Percentiles rank a stretch among this genome's conserved stretches.
phyloP scores from a whole-genome alignment of 768 basidiomycete genomes.

The Boletellus ananas region DNA sequence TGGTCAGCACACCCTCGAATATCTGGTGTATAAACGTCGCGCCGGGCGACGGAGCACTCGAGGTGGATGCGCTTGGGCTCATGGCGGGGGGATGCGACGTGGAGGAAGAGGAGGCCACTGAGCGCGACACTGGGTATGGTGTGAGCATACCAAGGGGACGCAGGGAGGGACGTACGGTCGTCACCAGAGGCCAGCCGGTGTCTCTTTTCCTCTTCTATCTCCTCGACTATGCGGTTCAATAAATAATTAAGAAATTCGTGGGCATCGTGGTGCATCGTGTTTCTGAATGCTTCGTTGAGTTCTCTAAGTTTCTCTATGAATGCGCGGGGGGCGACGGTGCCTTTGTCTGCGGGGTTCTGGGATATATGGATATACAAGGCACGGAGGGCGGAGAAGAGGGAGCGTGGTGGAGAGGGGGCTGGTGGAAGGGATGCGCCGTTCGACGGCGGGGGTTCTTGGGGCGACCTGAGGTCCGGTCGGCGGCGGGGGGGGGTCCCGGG shows the following conservation, averaged over 20 bases:
- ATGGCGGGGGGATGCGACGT: slow-evolving; percentile 38
- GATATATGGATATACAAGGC: slow-evolving; percentile 88
- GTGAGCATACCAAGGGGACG: slow-evolving; percentile 5
- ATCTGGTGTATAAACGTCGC: slow-evolving; percentile 85
- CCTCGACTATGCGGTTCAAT: slow-evolving; percentile 90
- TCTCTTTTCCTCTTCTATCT: slow-evolving; percentile 73
- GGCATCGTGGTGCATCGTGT: slow-evolving; percentile 95
- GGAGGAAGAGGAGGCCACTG: slow-evolving; percentile 53
- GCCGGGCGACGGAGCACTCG: slow-evolving; percentile 44
- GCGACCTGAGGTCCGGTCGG: slow-evolving; percentile 54
- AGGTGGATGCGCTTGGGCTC: slow-evolving; percentile 44
- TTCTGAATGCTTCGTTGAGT: slow-evolving; percentile 86
- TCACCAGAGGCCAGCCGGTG: slow-evolving; percentile 46
- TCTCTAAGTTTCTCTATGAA: slow-evolving; percentile 94
- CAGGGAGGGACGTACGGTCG: slow-evolving; percentile 54
- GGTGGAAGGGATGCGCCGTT: slow-evolving; percentile 29
- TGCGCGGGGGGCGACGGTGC: slow-evolving; percentile 83
- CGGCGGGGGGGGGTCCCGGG: slow-evolving; percentile 39
- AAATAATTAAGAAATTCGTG: slow-evolving; percentile 97
- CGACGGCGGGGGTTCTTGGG: slow-evolving; percentile 31
- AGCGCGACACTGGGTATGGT: slow-evolving; percentile 50
- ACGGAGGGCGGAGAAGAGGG: slow-evolving; percentile 88
- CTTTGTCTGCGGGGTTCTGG: slow-evolving; percentile 70
- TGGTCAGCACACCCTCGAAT: slow-evolving; percentile 92
- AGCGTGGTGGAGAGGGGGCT: slow-evolving; percentile 60